Conservation (phyloP, 371 early-diverging fungal species). For the Apophysomyces sp. region DNA sequence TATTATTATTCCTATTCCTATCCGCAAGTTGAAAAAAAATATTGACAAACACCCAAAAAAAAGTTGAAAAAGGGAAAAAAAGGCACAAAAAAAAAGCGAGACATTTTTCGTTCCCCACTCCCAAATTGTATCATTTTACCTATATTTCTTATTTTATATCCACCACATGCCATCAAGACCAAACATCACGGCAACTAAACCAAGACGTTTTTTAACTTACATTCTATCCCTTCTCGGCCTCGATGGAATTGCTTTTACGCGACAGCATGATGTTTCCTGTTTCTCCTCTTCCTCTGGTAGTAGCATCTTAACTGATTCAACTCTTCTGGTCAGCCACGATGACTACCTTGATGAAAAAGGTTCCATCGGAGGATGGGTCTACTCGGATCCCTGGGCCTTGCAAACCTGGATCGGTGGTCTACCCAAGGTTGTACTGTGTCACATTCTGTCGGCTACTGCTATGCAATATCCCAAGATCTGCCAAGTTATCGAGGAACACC, state of each 20-base stretch:
- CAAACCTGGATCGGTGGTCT: slow-evolving; percentile 25
- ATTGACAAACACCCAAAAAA: slow-evolving; percentile 4
- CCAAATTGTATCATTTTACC: not conserved
- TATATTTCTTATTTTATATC: not conserved
- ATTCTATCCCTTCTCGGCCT: slow-evolving; percentile 15
- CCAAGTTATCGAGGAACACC: slow-evolving; percentile 18
- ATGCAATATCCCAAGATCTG: slow-evolving; percentile 14
- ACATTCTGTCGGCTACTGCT: slow-evolving; percentile 27
- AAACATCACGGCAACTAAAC: slow-evolving; percentile 9
- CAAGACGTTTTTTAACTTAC: slow-evolving; percentile 13
- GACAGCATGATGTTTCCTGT: not conserved
- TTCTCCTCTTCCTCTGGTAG: not conserved
- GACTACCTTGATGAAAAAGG: slow-evolving; percentile 8
- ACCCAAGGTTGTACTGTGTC: slow-evolving; percentile 30
- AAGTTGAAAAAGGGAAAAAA: slow-evolving; percentile 10
- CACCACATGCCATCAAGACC: not conserved
- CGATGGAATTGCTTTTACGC: slow-evolving; percentile 13
- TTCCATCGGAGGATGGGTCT: slow-evolving; percentile 2
- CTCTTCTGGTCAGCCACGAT: slow-evolving; percentile 15
- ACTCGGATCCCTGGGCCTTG: slow-evolving; percentile 18
- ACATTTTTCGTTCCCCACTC: not conserved
- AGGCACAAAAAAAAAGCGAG: slow-evolving; percentile 4
- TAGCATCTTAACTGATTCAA: slow-evolving; percentile 20
- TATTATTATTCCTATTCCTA: slow-evolving; percentile 5
- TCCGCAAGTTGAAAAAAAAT: slow-evolving; percentile 1